These are phyloP conservation scores for Chenopodium formosanum DNA, from an alignment of 148 eudicot species.

Conservation along the genomic window DNA sequence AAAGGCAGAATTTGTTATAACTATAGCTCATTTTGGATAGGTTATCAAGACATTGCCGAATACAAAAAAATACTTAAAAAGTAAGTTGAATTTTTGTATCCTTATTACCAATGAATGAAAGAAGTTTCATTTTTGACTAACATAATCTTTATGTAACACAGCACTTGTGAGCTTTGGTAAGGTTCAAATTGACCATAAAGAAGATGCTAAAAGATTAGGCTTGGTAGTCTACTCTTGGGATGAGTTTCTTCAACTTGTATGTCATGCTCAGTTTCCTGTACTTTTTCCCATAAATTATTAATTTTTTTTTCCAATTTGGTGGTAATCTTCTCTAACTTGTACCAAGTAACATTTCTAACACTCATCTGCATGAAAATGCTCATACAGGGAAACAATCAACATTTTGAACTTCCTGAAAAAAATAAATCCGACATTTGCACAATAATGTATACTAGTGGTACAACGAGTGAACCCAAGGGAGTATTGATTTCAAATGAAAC, in stretches of 20 bases:
- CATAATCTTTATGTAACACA: conserved; percentile 22
- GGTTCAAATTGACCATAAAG: conserved; percentile 42
- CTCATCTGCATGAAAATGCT: conserved; percentile 11
- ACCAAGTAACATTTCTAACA: conserved; percentile 9
- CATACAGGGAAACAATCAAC: conserved; percentile 53
- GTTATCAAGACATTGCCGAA: conserved; percentile 56
- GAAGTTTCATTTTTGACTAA: background rate
- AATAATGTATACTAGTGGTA: conserved; percentile 98
- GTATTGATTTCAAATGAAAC: conserved; percentile 82
- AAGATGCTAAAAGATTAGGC: conserved; percentile 37
- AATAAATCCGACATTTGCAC: conserved; percentile 80
- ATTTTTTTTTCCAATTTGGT: background rate
- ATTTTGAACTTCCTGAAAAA: conserved; percentile 67
- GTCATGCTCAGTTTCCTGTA: conserved; percentile 2
- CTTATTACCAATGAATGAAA: background rate
- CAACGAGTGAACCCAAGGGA: conserved; percentile 98
- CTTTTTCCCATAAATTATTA: background rate
- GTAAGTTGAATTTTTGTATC: conserved; percentile 36
- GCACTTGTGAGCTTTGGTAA: conserved; percentile 72
- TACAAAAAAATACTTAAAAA: conserved; percentile 49
- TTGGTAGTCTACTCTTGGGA: conserved; percentile 59
- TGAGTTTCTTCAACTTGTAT: conserved; percentile 54
- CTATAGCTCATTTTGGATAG: conserved; percentile 25
- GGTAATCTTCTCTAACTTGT: background rate
- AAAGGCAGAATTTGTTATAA: background rate